Conservation (phyloP, 2,329 filamentous ascomycete genomes). For the Coniochaeta prunicola region DNA sequence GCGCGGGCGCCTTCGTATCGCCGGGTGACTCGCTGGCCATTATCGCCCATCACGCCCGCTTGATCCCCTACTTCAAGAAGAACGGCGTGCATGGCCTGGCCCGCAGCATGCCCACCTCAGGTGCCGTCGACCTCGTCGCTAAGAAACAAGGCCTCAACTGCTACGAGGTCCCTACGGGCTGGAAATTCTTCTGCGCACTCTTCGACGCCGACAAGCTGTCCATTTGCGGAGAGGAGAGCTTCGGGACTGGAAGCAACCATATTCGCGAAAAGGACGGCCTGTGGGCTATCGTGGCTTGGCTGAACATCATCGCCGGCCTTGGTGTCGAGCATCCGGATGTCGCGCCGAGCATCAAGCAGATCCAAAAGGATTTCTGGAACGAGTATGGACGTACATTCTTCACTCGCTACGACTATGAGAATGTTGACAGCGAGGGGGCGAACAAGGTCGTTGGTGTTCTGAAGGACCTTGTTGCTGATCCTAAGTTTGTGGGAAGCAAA, state of each 20-base stretch:
- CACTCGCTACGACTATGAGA: conserved; percentile 97
- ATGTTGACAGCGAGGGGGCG: conserved; percentile 84
- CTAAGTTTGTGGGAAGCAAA: conserved; percentile 72
- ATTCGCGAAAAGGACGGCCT: conserved; percentile 98
- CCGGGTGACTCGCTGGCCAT: conserved; percentile 96
- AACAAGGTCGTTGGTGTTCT: conserved; percentile 83
- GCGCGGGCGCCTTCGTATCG: conserved; percentile 91
- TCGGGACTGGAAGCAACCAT: conserved; percentile 96
- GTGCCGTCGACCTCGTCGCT: conserved; percentile 90
- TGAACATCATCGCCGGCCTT: conserved; percentile 96
- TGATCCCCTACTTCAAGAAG: conserved; percentile 98
- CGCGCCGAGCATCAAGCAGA: conserved; percentile 87
- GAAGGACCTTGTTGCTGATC: conserved; percentile 66
- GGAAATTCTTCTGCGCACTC: conserved; percentile 98
- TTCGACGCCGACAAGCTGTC: conserved; percentile 94
- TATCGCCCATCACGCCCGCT: conserved; percentile 91
- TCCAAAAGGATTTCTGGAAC: conserved; percentile 96
- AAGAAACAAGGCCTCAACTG: conserved; percentile 85
- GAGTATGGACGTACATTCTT: conserved; percentile 97
- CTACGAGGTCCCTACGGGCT: conserved; percentile 97
- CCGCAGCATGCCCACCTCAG: conserved; percentile 95
- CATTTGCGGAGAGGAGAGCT: conserved; percentile 97
- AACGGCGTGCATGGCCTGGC: conserved; percentile 93
- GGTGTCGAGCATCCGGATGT: conserved; percentile 73
- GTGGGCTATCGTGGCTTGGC: conserved; percentile 95